phyloP scores from a whole-genome alignment of 495 filamentous ascomycete species.

The Neurospora sublineolata region DNA sequence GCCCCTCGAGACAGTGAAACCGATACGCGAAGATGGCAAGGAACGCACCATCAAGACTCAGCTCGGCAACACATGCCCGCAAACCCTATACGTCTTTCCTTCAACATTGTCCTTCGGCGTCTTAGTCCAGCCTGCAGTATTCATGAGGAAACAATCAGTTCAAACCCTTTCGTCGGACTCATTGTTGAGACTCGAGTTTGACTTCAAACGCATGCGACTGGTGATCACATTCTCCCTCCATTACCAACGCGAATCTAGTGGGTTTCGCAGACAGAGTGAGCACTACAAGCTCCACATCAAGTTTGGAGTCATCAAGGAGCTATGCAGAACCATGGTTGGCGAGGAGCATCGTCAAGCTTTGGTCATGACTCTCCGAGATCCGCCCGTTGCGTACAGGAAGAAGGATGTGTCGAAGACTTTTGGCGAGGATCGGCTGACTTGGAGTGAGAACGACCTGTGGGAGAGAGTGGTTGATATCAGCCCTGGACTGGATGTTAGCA shows the following conservation, averaged over 20 bases:
- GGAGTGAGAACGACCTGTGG: slow-evolving; percentile 64
- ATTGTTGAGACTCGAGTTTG: slow-evolving; percentile 23
- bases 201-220: slow-evolving; percentile 33
- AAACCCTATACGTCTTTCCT: slow-evolving; percentile 19
- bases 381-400: slow-evolving; percentile 54
- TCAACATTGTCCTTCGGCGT: slow-evolving; percentile 42
- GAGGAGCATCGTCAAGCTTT: slow-evolving; percentile 25
- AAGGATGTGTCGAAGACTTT: slow-evolving; percentile 30
- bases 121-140: slow-evolving; percentile 28
- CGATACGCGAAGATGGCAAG: neutral
- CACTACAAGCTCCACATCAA: slow-evolving; percentile 45
- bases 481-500: slow-evolving; percentile 17
- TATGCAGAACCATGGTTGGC: slow-evolving; percentile 37
- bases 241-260: neutral
- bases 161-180: neutral
- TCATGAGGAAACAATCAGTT: slow-evolving; percentile 40
- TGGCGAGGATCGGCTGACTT: slow-evolving; percentile 36
- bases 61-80: slow-evolving; percentile 19
- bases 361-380: slow-evolving; percentile 49
- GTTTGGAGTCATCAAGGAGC: slow-evolving; percentile 47
- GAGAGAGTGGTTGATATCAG: slow-evolving; percentile 61
- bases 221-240: slow-evolving; percentile 25
- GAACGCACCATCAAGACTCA: slow-evolving; percentile 11
- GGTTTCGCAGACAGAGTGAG: slow-evolving; percentile 7
- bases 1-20: neutral